phyloP scores from a whole-genome alignment of 768 basidiomycete genomes.

The Heimioporus sp. region DNA sequence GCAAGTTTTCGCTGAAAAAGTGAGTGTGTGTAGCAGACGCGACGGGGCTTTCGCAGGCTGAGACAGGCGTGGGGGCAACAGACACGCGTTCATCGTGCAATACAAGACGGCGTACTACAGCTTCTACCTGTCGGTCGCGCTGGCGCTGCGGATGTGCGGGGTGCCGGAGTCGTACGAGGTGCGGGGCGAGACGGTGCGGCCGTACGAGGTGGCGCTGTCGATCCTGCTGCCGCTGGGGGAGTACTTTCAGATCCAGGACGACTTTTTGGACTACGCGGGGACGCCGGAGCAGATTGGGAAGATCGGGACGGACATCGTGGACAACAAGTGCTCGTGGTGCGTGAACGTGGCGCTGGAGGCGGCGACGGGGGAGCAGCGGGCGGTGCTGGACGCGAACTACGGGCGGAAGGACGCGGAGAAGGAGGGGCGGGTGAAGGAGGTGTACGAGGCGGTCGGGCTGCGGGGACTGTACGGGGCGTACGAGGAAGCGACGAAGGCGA shows the following conservation, averaged over 20 bases:
- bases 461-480: slow-evolving; percentile 68
- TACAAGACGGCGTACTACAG: slow-evolving; percentile 99
- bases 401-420: slow-evolving; percentile 50
- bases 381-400: slow-evolving; percentile 64
- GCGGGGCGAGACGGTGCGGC: slow-evolving; percentile 41
- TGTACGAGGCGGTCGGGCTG: slow-evolving; percentile 73
- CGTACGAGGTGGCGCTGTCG: slow-evolving; percentile 70
- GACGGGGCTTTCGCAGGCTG: background rate
- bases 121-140: slow-evolving; percentile 97
- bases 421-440: slow-evolving; percentile 57
- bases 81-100: slow-evolving; percentile 88
- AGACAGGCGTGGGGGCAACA: slow-evolving; percentile 32
- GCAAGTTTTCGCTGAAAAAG: slow-evolving; percentile 86
- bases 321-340: slow-evolving; percentile 99
- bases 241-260: slow-evolving; percentile 99
- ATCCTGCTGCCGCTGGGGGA: slow-evolving; percentile 93
- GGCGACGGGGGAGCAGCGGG: slow-evolving; percentile 54
- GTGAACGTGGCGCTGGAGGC: slow-evolving; percentile 79
- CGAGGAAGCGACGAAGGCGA: slow-evolving; percentile 70
- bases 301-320: slow-evolving; percentile 96
- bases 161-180: slow-evolving; percentile 52
- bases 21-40: slow-evolving; percentile 28
- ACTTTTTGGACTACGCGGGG: slow-evolving; percentile 91
- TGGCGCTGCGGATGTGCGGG: slow-evolving; percentile 79
- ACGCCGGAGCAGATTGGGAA: slow-evolving; percentile 92